These are phyloP conservation scores for Pichia sp. DNA, from an alignment of 1,139 yeast species.

Conservation along the genomic window DNA sequence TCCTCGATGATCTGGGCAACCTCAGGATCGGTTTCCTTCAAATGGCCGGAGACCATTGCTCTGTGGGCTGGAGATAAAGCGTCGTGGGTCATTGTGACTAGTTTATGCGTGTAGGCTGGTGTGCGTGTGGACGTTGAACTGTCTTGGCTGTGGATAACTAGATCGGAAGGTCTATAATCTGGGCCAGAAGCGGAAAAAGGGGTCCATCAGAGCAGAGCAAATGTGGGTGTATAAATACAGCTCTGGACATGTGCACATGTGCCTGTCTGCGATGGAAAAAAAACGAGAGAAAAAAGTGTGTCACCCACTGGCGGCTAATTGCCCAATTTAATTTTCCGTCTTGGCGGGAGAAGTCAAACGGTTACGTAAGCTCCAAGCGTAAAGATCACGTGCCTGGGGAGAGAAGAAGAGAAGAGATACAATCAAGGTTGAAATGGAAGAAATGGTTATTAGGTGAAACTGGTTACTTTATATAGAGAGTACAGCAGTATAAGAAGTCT, in stretches of 20 bases:
- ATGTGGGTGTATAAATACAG: not conserved
- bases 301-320: not conserved
- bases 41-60: conserved; percentile 63
- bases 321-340: not conserved
- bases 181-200: no score
- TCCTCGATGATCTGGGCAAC: conserved; percentile 77
- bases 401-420: no score
- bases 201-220: no score
- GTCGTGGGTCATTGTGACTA: conserved; percentile 36
- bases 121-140: not conserved
- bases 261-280: not conserved
- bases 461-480: not conserved
- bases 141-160: no score
- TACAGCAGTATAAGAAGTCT: conserved; percentile 1
- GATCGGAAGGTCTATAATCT: not conserved
- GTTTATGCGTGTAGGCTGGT: not conserved
- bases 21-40: conserved; percentile 77
- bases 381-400: no score
- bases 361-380: no score
- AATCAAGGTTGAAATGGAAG: no score
- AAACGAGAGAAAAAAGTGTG: not conserved
- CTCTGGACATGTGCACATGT: no score
- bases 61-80: conserved; percentile 65
- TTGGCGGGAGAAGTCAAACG: not conserved
- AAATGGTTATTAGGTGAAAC: not conserved